Conservation (phyloP, 805 yeast species). For the Scheffersomyces coipomensis region DNA sequence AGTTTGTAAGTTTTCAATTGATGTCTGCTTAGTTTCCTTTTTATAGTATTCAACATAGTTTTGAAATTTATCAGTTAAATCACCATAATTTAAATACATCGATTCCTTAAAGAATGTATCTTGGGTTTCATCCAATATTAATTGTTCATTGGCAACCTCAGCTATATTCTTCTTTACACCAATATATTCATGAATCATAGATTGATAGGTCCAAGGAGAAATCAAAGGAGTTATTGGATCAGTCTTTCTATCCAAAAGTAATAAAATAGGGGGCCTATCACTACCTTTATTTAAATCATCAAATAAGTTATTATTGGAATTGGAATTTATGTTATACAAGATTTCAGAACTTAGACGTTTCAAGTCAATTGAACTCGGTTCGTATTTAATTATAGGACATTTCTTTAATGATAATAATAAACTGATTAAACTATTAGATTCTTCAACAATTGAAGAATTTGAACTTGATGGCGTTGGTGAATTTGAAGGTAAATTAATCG, state of each 20-base stretch:
- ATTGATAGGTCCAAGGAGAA: slow-evolving; percentile 96
- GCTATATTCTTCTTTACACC: slow-evolving; percentile 83
- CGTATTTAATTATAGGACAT: slow-evolving; percentile 79
- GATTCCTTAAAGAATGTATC: slow-evolving; percentile 79
- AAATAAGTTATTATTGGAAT: slow-evolving; percentile 58
- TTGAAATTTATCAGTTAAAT: slow-evolving; percentile 83
- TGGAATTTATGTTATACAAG: slow-evolving; percentile 52
- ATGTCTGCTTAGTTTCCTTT: slow-evolving; percentile 67
- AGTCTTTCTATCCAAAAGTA: slow-evolving; percentile 77
- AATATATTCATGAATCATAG: slow-evolving; percentile 92
- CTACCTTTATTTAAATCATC: slow-evolving; percentile 55
- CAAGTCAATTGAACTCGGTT: slow-evolving; percentile 63
- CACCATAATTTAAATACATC: slow-evolving; percentile 92
- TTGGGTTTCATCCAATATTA: slow-evolving; percentile 54
- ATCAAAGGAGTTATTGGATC: slow-evolving; percentile 94
- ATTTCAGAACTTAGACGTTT: slow-evolving; percentile 69
- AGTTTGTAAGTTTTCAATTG: slow-evolving; percentile 55
- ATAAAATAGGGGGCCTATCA: slow-evolving; percentile 70
- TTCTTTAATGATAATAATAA: slow-evolving; percentile 68
- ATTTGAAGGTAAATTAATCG: slow-evolving; percentile 14
- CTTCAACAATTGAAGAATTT: slow-evolving; percentile 30
- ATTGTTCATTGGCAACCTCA: slow-evolving; percentile 49
- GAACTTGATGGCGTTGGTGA: slow-evolving; percentile 4
- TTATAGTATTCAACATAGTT: slow-evolving; percentile 82
- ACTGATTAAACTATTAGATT: slow-evolving; percentile 44